Evolutionary conservation across 148 eudicot species (phyloP), one percentile per base, ranked within the genome.

Genomic region (Silene latifolia): DNA sequence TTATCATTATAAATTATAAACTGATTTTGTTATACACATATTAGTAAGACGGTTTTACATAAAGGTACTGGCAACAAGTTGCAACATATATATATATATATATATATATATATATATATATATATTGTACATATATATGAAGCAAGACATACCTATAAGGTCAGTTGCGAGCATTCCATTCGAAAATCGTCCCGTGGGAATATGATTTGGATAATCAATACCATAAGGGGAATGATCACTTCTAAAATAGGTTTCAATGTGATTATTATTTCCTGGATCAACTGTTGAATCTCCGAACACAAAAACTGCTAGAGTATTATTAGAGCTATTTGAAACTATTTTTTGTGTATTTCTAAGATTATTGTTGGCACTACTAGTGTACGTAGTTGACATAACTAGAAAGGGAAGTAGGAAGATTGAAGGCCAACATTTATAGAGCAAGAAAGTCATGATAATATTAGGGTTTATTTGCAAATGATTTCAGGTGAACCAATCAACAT

Each of bases 281-380:
- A 91, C 93, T 11, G 88, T 89, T 2, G 97, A 91, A 65, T 91
- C 97, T 64, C 98, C 98, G 54, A 93, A 91, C 64, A 93, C 88
- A 54, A 84, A 82, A 2, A 87, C 0, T 3, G 87, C 72, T 71
- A 80, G 42, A 59, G 73, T 21, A 51, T 13, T 51, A 51, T 51
- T 13, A 0, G 79, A 72, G 23, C 46, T 72, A 60, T 69, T 67
- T 0, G 44, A 35, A 12, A 12, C 17, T 42, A 20, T 80, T 64
- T 59, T 66, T 10, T 23, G 67, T 56, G 47, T 65, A 15, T 23
- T 24, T 27, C 20, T 17, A 29, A 61, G 13, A 73, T 18, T 42
- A 42, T 54, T 42, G 25, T 54, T 23, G 42, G 62, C 61, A 74
- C 29, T 12, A 73, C 17, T 74, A 24, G 1, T 23, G 17, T 39